Evolutionary conservation across 345 rosid species (phyloP).

Genomic region (Tarenaya hassleriana): DNA sequence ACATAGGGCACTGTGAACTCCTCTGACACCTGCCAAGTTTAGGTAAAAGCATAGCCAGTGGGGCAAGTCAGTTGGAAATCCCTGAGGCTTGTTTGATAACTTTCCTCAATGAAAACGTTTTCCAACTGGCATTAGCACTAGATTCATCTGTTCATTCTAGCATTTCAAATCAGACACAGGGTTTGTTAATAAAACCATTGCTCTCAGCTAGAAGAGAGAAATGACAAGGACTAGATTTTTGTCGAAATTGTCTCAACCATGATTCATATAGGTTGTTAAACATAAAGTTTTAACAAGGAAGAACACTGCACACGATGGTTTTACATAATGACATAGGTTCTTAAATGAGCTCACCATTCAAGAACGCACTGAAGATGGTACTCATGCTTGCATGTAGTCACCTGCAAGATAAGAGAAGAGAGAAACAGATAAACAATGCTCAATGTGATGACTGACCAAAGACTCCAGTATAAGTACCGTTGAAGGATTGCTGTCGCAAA

Average conservation of each 20-base stretch:
- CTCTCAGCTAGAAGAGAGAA: too few species aligned
- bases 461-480: constrained; percentile 35
- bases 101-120: too few species aligned
- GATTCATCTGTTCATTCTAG: too few species aligned
- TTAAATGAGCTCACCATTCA: constrained; percentile 57
- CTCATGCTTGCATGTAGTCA: constrained; percentile 87
- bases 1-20: constrained; percentile 99
- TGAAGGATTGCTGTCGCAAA: constrained; percentile 77
- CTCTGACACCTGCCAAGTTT: constrained; percentile 75
- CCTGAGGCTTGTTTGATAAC: too few species aligned
- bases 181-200: too few species aligned
- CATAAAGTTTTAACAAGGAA: too few species aligned
- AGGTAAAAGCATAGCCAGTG: not conserved
- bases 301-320: not conserved
- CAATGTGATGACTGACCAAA: not conserved
- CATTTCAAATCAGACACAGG: too few species aligned
- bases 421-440: not conserved
- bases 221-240: too few species aligned
- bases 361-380: constrained; percentile 97
- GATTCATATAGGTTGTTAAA: too few species aligned
- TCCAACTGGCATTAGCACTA: too few species aligned
- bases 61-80: constrained; percentile 3
- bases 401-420: constrained; percentile 34
- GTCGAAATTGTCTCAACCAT: too few species aligned
- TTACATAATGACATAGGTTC: not conserved